Base-by-base conservation (phyloP, 2,329 filamentous ascomycete species). In the Grosmannia huntii region DNA sequence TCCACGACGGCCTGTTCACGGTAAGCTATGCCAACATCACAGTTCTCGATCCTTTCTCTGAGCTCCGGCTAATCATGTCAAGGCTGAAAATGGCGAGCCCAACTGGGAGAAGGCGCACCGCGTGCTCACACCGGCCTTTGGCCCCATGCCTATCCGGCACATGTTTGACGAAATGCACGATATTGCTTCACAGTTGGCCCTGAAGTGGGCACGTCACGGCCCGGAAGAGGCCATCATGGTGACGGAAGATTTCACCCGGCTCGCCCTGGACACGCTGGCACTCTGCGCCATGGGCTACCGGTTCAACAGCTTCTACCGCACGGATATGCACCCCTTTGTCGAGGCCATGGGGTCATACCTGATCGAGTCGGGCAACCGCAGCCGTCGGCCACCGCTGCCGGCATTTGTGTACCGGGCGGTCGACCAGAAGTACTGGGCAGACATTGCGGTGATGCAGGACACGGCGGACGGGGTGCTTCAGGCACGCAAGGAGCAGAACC, bases 101-200 rank as follows among this genome's bases (percentile, higher is more conserved):
- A 83, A 83, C 63, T 88, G 85, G 85, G 83, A 78, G 33, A 77
- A 85, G 62, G 85, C 86, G 33, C 81, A 88, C 65, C 73, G 83
- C 21, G 71, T 84, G 16, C 71, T 89, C 57, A 77, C 86, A 64
- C 85, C 85, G 0, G 84, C 83, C 3, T 87, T 89, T 66, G 85
- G 85, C 0, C 86, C 86, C 1, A 69, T 87, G 23, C 75, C 79
- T 1, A 88, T 90, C 65, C 76, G 80, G 36, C 73, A 71, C 58
- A 89, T 89, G 85, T 89, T 86, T 61, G 75, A 80, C 62, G 82
- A 84, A 64, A 85, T 85, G 82, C 76, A 83, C 61, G 85, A 88
- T 62, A 81, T 88, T 59, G 79, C 83, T 7, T 74, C 75, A 0
- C 85, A 89, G 65, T 69, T 88, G 53, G 76, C 79, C 11, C 75